Percentiles rank a stretch among this genome's conserved stretches.
These are phyloP conservation scores for Excoecaria agallocha DNA, from an alignment of 345 rosid species.

Conservation along the genomic window DNA sequence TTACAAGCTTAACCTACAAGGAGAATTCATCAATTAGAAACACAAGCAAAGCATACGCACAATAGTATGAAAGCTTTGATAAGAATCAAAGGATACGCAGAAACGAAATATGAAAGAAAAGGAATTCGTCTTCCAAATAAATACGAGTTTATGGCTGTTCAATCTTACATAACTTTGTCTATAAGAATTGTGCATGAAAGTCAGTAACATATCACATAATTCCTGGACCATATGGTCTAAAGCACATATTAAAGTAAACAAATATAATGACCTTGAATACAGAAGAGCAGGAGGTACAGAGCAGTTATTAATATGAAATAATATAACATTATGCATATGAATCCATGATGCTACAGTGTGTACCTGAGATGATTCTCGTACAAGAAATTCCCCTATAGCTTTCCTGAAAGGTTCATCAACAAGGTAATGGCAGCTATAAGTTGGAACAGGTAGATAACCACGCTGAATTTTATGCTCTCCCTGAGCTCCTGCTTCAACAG, in stretches of 20 bases:
- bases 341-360: not conserved
- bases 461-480: slow-evolving; percentile 97
- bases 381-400: slow-evolving; percentile 62
- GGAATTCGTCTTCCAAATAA: not conserved
- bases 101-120: not conserved
- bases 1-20: slow-evolving; percentile 65
- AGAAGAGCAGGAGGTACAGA: not conserved
- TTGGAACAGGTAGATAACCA: slow-evolving; percentile 81
- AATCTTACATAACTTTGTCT: not conserved
- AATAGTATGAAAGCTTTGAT: not conserved
- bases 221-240: not conserved
- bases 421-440: slow-evolving; percentile 90
- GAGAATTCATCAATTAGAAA: not conserved
- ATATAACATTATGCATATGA: not conserved
- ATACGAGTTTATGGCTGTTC: not conserved
- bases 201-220: not conserved
- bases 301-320: not conserved
- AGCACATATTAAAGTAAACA: not conserved
- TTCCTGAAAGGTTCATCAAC: slow-evolving; percentile 59
- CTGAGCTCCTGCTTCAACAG: slow-evolving; percentile 98
- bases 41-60: no score
- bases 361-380: slow-evolving; percentile 81
- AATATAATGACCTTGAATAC: not conserved
- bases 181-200: not conserved
- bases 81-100: no score